Percentiles rank a stretch among this genome's conserved stretches.
phyloP scores from a whole-genome alignment of 306 rosid species.

The Vigna radiata region DNA sequence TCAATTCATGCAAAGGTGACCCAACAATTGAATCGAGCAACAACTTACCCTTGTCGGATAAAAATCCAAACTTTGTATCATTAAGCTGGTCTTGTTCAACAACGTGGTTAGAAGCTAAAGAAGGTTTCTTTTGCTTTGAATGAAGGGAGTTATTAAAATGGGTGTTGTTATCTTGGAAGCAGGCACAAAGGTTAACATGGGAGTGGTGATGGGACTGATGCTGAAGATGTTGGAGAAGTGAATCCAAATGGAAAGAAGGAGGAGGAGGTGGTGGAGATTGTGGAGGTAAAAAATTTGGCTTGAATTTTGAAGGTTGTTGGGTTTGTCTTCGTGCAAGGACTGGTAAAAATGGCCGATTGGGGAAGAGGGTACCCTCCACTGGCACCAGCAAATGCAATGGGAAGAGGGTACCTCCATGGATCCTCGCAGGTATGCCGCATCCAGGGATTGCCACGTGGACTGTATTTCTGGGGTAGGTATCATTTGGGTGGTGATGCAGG shows the following conservation, averaged over 20 bases:
- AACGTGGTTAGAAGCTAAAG: conserved; percentile 40
- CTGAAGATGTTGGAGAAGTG: conserved; percentile 81
- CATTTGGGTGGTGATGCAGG: neutral
- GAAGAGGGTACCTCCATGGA: conserved; percentile 68
- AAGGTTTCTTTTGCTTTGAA: conserved; percentile 56
- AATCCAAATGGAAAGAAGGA: conserved; percentile 69
- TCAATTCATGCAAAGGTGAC: conserved; percentile 60
- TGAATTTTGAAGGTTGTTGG: conserved; percentile 61
- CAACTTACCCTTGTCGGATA: conserved; percentile 68
- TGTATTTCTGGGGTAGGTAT: conserved; percentile 45
- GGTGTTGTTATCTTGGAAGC: conserved; percentile 45
- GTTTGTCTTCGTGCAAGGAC: conserved; percentile 59
- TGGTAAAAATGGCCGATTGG: conserved; percentile 65
- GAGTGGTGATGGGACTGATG: conserved; percentile 52
- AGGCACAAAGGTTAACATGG: conserved; percentile 47
- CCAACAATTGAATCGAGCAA: conserved; percentile 71
- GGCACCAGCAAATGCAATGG: neutral
- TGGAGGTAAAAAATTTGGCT: conserved; percentile 58
- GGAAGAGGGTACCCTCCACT: conserved; percentile 87
- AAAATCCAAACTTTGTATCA: conserved; percentile 56
- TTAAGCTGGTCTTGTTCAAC: conserved; percentile 36
- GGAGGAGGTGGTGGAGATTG: conserved; percentile 55
- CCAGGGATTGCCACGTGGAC: conserved; percentile 91
- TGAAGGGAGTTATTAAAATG: conserved; percentile 45
- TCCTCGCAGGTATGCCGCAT: conserved; percentile 83